A percentile compares a stretch with the other conserved stretches of the same genome.
Evolutionary conservation across 768 basidiomycete genomes (phyloP).

Genomic region (Phanerochaete carnosa): DNA sequence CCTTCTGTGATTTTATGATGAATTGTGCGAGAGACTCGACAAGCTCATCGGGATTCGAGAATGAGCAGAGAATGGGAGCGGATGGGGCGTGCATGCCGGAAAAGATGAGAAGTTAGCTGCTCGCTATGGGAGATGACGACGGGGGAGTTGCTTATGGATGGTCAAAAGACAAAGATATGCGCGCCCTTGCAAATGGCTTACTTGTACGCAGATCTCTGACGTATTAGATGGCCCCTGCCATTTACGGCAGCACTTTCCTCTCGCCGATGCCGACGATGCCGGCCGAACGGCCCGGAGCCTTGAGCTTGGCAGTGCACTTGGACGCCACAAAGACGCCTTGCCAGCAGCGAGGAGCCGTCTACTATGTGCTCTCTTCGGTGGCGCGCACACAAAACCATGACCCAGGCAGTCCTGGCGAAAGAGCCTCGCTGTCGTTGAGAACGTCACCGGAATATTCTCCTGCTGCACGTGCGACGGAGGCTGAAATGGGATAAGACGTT

Average conservation of each 20-base stretch:
- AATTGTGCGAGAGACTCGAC: slow-evolving; percentile 71
- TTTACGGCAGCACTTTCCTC: not conserved
- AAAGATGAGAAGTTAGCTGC: not conserved
- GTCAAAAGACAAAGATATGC: not conserved
- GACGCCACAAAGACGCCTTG: not conserved
- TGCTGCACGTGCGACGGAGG: no score
- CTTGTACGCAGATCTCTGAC: not conserved
- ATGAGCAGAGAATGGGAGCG: slow-evolving; percentile 71
- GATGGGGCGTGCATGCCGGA: slow-evolving; percentile 39
- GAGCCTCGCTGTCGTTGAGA: no score
- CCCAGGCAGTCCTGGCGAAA: no score
- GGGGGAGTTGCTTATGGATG: not conserved
- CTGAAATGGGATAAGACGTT: no score
- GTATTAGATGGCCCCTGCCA: not conserved
- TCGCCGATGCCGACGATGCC: not conserved
- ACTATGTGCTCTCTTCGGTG: no score
- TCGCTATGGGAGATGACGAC: not conserved
- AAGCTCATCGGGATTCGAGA: slow-evolving; percentile 54
- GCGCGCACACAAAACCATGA: no score
- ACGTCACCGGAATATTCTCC: no score
- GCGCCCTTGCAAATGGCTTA: not conserved
- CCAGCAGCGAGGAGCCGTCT: no score
- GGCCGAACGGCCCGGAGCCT: not conserved
- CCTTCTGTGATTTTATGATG: slow-evolving; percentile 82
- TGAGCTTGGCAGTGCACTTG: not conserved